Percentiles rank a stretch among this genome's conserved stretches.
Evolutionary conservation across 768 basidiomycete species (phyloP).

Genomic region (Suillus lakei): DNA sequence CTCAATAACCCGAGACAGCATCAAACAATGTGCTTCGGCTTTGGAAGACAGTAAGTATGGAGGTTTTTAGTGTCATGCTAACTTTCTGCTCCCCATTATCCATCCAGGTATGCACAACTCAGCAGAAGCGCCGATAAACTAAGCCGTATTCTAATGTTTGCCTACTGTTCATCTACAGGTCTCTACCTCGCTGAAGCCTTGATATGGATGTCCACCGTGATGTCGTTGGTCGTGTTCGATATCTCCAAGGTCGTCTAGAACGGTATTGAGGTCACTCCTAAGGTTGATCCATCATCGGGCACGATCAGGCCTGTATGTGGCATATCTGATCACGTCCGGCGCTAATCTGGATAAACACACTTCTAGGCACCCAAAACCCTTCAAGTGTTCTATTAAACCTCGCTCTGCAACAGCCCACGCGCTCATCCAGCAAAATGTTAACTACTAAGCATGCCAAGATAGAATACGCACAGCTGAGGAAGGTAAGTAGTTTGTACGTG

Average conservation of each 20-base stretch:
- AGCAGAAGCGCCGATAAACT: background rate
- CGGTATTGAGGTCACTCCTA: conserved; percentile 48
- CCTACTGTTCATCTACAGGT: conserved; percentile 37
- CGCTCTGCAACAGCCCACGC: conserved; percentile 53
- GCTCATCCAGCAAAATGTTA: conserved; percentile 47
- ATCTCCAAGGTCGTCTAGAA: conserved; percentile 40
- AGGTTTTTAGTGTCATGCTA: conserved; percentile 12
- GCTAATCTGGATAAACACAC: background rate
- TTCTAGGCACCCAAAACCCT: conserved; percentile 19
- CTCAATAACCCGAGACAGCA: conserved; percentile 45
- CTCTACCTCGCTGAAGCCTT: conserved; percentile 50
- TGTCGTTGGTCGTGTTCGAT: conserved; percentile 48
- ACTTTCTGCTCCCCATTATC: conserved; percentile 7
- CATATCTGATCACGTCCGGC: background rate
- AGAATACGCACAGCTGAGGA: background rate
- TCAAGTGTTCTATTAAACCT: conserved; percentile 56
- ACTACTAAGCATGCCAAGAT: background rate
- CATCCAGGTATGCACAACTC: conserved; percentile 3
- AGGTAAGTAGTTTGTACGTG: too few relatives aligned
- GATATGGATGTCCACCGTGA: conserved; percentile 41
- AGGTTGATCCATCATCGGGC: conserved; percentile 55
- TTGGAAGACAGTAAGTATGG: conserved; percentile 55
- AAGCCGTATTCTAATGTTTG: conserved; percentile 2
- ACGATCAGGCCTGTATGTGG: too few relatives aligned
- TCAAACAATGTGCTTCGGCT: conserved; percentile 62